Conservation (phyloP, 352 stramenopile species). For the Peronospora farinosa region DNA sequence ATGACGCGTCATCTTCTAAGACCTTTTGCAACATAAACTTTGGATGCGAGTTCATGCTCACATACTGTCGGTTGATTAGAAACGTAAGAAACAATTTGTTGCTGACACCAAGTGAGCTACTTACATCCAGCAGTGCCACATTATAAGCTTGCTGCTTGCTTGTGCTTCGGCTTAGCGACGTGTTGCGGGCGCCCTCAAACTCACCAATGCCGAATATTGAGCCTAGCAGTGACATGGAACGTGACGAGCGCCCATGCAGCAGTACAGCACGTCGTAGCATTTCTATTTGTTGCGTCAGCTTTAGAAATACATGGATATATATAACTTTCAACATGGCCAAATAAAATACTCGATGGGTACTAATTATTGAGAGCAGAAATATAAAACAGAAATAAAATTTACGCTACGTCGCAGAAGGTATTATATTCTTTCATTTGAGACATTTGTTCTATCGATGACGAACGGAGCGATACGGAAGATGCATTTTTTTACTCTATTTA, state of each 20-base stretch:
- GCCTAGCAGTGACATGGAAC: slow-evolving; percentile 59
- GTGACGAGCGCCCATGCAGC: slow-evolving; percentile 11
- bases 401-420: no score
- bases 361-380: no score
- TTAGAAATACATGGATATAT: background rate
- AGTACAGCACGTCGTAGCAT: slow-evolving; percentile 15
- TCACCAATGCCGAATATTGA: slow-evolving; percentile 80
- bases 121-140: slow-evolving; percentile 58
- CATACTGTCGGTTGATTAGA: slow-evolving; percentile 43
- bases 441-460: no score
- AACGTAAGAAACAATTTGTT: slow-evolving; percentile 8
- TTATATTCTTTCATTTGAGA: no score
- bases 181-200: slow-evolving; percentile 63
- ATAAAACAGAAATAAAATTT: no score
- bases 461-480: no score
- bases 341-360: no score
- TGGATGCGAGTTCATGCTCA: slow-evolving; percentile 72
- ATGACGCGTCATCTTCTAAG: slow-evolving; percentile 47
- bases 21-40: slow-evolving; percentile 71
- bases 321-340: no score
- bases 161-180: slow-evolving; percentile 44
- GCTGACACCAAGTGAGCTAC: slow-evolving; percentile 1
- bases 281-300: background rate
- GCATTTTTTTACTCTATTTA: no score
- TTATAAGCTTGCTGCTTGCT: slow-evolving; percentile 70